Percentiles rank a stretch among this genome's conserved stretches.
Conservation (phyloP, 345 rosid genomes). For the Hypericum androsaemum region DNA sequence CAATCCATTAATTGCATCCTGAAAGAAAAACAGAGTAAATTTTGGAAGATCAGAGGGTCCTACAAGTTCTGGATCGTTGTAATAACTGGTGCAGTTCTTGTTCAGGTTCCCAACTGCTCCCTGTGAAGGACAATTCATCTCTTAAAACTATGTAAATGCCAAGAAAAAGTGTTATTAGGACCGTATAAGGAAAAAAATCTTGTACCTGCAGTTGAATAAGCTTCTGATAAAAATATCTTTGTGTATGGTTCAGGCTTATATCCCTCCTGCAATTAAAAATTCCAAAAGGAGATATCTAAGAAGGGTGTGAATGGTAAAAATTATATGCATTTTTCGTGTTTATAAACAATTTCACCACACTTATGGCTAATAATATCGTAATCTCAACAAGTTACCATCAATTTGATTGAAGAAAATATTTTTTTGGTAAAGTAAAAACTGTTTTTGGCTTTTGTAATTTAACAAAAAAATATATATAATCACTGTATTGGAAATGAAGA, state of each 20-base stretch:
- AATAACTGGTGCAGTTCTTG: slow-evolving; percentile 40
- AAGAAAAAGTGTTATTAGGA: no score
- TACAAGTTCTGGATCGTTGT: slow-evolving; percentile 51
- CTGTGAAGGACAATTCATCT: slow-evolving; percentile 28
- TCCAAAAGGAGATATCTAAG: not conserved
- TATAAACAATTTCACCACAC: no score
- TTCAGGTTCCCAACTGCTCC: slow-evolving; percentile 55
- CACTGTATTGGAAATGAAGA: no score
- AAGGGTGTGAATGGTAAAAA: no score
- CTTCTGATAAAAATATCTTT: slow-evolving; percentile 48
- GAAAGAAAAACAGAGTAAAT: not conserved
- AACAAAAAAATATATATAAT: no score
- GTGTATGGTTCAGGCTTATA: slow-evolving; percentile 44
- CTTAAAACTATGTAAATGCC: not conserved
- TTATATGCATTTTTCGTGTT: no score
- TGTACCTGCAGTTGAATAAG: slow-evolving; percentile 62
- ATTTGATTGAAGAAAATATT: no score
- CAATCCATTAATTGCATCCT: not conserved
- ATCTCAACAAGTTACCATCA: no score
- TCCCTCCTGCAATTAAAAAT: slow-evolving; percentile 50
- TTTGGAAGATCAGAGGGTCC: not conserved
- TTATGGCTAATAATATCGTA: no score
- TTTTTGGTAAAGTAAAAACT: no score
- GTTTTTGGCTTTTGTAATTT: no score
- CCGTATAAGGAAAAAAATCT: not conserved